Evolutionary conservation across 2,329 filamentous ascomycete genomes (phyloP).

Genomic region (Penicillium sp.): DNA sequence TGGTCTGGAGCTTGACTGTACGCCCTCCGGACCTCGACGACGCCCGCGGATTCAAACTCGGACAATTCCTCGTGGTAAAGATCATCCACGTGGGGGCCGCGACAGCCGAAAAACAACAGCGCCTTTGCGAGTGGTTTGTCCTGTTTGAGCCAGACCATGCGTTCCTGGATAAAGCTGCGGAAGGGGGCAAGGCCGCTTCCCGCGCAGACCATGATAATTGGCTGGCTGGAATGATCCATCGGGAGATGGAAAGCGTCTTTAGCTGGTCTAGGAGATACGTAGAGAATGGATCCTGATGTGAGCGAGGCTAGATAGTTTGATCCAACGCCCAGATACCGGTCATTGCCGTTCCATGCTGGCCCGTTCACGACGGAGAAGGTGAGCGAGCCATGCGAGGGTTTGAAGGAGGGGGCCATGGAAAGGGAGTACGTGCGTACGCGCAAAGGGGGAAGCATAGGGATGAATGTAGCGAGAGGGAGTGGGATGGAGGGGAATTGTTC

Average conservation of each 20-base stretch:
- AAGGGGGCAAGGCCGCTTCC: not conserved
- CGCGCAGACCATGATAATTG: not conserved
- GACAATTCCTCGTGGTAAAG: not conserved
- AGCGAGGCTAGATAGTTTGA: not conserved
- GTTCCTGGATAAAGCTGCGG: not conserved
- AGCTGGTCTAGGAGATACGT: not conserved
- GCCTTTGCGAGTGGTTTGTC: not conserved
- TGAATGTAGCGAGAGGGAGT: not conserved
- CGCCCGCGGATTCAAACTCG: not conserved
- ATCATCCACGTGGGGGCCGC: not conserved
- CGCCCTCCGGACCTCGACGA: not conserved
- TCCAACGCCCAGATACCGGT: not conserved
- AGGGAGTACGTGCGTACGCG: not conserved
- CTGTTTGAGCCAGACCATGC: not conserved
- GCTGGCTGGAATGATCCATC: not conserved
- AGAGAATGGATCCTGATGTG: not conserved
- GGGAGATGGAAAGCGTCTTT: not conserved
- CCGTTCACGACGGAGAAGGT: not conserved
- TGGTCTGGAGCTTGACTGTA: not conserved
- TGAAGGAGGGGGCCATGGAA: not conserved
- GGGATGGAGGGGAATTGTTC: not conserved
- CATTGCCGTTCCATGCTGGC: not conserved
- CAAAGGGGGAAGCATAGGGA: not conserved
- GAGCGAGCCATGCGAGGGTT: not conserved
- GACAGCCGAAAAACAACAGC: not conserved